Evolutionary conservation across 1,139 yeast species (phyloP), one percentile per base, ranked within the genome.

Genomic region (Saccharomycopsis phalli): DNA sequence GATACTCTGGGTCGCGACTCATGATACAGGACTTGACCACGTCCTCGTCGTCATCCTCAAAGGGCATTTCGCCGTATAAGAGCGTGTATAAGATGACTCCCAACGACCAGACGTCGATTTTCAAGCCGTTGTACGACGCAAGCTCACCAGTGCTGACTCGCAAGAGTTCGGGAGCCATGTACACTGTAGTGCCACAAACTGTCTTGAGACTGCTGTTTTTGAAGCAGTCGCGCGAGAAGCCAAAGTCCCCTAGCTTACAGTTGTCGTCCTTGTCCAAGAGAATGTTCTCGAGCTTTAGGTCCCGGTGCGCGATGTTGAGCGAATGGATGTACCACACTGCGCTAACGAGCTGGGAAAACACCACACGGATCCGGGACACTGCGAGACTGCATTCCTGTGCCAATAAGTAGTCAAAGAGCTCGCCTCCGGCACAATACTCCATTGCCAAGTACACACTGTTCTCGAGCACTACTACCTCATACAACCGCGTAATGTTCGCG

Each of bases 161-260:
- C 29, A 87, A 65, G 51, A 91, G 65, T 55, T 91, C 98, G 0
- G 98, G 98, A 0, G 98, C 96, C 95, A 88, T 87, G 56, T 91
- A 91, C 4, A 87, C 94, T 0, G 88, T 76, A 0, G 98, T 91
- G 2, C 98, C 98, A 60, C 98, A 91, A 1, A 87, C 69, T 0
- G 96, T 91, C 36, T 82, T 82, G 34, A 91, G 61, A 40, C 78
- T 62, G n/a, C 61, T 71, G 48, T 64, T 67, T 40, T 63, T 68
- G 49, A 54, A 80, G 65, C 66, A 77, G 53, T 87, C 96, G 48
- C 97, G 66, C 2, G 95, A 87, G 57, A 91, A 88, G 0, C 98
- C 98, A 61, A 91, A 88, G 62, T 91, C 98, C 3, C 94, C 78
- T 42, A 88, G 61, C 58, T 86, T 86, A 23, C 86, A 78, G 50